Evolutionary conservation across 2,329 filamentous ascomycete species (phyloP), one percentile per base, ranked within the genome.

Genomic region (Pseudogymnoascus sp.): DNA sequence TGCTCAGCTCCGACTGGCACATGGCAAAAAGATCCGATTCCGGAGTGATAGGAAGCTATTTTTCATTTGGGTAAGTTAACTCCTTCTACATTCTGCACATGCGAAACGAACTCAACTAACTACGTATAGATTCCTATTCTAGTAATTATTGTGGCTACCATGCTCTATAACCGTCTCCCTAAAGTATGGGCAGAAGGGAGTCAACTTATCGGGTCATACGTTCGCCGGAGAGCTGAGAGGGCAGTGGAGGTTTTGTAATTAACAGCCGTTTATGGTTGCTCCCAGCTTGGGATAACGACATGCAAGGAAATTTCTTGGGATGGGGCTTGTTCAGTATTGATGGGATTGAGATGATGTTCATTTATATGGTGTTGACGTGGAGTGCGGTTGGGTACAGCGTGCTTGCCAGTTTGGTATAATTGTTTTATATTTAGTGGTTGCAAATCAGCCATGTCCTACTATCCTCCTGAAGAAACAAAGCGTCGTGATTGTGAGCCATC

Each of bases 21-120:
- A 85, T 65, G 82, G 85, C 62, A 79, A 81, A 70, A 86, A 83
- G 71, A 76, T 86, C 68, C 80, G 79, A 64, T 75, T 87, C 64
- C 80, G 83, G 66, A 82, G 82, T 63, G 86, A 88, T 69, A 80
- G 81, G 67, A 87, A 87, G 70, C 76, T 88, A 52, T 88, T 86
- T 76, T 85, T 87, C 67, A 79, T 88, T 68, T 88, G 86, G 86
- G 84, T 87, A 80, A 66, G 71, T 69, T 21, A 18, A 21, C 10
- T 4, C 59, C 21, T 45, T 64, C 33, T n/a, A 48, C 27, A 35
- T 61, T 39, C 48, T 4, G 39, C 33, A 52, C 40, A 29, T 31
- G 3, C 18, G 60, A 45, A 42, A 40, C 48, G 48, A 33, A 21
- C 29, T 52, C 12, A 15, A 36, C 68, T 71, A 69, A 70, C 59